Evolutionary conservation across 2,329 filamentous ascomycete species (phyloP), one percentile per base, ranked within the genome.

Genomic region (Neonectria faginata): DNA sequence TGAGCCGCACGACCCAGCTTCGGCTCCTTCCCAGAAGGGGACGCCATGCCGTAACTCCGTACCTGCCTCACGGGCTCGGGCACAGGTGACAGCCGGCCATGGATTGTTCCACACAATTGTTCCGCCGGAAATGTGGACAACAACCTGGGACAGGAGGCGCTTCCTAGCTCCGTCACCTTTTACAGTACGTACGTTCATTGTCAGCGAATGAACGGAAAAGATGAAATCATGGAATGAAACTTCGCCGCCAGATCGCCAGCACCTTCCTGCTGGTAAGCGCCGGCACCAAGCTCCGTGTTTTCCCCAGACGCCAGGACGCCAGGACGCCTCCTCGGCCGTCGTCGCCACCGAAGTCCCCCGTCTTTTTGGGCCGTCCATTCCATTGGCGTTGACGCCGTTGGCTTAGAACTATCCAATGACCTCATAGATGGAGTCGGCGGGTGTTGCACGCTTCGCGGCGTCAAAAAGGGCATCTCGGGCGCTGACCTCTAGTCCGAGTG

Each of bases 21-120:
- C 62, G 51, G 68, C 68, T 67, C 68, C 58, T 70, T 71, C 66
- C 68, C 48, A 62, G 64, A 48, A 59, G 58, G 63, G 53, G 57
- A 18, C 56, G 39, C 39, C 41, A 39, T 51, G 47, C 52, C 36
- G 51, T 33, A 33, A 8, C 12, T 39, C 33, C 36, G 41, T 57
- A 56, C 60, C 59, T 65, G 47, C 68, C 65, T 41, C 29, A 51
- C 16, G 7, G 3, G 31, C 10, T 25, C 25, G 25, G 25, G 11
- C 31, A 12, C 31, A 33, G 31, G 31, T 33, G 31, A 33, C 31
- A 33, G 31, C 11, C 31, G 10, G 31, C 10, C 29, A 31, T 25
- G 25, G 9, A 29, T 29, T 29, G 29, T 29, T 10, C 18, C 18
- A 22, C 42, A 20, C 47, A 50, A 33, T 31, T 50, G 14, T 12